phyloP scores from a whole-genome alignment of 371 early-diverging fungal species.

The Nematocida sp. region DNA sequence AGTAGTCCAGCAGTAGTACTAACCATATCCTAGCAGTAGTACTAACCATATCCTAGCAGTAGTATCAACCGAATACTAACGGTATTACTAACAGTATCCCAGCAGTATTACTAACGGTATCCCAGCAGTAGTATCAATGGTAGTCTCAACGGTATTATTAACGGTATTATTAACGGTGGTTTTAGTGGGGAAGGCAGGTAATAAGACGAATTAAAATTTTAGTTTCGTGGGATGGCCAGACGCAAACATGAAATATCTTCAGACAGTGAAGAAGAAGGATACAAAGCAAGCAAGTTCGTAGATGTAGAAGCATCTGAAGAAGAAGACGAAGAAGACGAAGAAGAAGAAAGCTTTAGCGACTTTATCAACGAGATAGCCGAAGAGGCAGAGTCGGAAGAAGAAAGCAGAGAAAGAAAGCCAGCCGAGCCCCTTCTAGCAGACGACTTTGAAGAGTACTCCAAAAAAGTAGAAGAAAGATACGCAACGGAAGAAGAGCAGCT shows the following conservation, averaged over 20 bases:
- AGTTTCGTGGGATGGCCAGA: conserved; percentile 24
- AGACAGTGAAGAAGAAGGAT: conserved; percentile 47
- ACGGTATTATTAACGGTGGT: too few relatives aligned
- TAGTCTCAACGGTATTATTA: too few relatives aligned
- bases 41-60: too few relatives aligned
- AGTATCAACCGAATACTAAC: too few relatives aligned
- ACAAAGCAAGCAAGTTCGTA: conserved; percentile 57
- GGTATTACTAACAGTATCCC: too few relatives aligned
- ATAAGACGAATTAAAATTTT: too few relatives aligned
- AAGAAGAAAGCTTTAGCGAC: conserved; percentile 6
- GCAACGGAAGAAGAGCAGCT: conserved; percentile 23
- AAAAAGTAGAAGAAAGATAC: conserved; percentile 58
- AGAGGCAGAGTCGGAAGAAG: conserved; percentile 25
- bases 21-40: too few relatives aligned
- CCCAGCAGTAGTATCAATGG: too few relatives aligned
- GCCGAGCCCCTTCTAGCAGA: background rate
- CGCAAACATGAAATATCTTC: conserved; percentile 25
- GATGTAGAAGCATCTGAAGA: conserved; percentile 63
- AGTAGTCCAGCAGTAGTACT: too few relatives aligned
- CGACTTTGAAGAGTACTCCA: conserved; percentile 51
- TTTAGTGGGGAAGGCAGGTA: too few relatives aligned
- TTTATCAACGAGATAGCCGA: conserved; percentile 56
- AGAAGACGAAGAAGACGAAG: conserved; percentile 59
- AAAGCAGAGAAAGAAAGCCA: background rate
- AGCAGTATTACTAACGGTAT: too few relatives aligned